These are phyloP conservation scores for Hypoxylon sp. DNA, from an alignment of 2,329 filamentous ascomycete genomes.

Conservation along the genomic window DNA sequence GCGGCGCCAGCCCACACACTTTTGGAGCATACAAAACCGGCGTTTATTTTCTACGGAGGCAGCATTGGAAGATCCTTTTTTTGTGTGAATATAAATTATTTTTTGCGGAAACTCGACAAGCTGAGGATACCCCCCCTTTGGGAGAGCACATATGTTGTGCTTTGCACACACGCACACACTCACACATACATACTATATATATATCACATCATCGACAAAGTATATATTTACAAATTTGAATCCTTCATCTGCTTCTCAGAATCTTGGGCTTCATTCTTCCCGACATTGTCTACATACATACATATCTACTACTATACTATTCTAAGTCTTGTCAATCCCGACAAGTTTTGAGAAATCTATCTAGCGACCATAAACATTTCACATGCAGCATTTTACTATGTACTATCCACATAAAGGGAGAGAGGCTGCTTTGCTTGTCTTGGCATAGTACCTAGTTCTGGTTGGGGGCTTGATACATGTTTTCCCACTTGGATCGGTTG, in stretches of 20 bases:
- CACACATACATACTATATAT: slow-evolving; percentile 22
- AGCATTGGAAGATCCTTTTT: slow-evolving; percentile 40
- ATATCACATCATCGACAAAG: slow-evolving; percentile 35
- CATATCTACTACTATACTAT: not conserved
- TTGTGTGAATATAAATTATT: slow-evolving; percentile 21
- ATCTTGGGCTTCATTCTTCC: not conserved
- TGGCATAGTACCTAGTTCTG: slow-evolving; percentile 1
- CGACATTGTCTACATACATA: not conserved
- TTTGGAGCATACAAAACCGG: slow-evolving; percentile 45
- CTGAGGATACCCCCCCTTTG: slow-evolving; percentile 45
- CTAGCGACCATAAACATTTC: slow-evolving; percentile 8
- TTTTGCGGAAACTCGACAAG: slow-evolving; percentile 40
- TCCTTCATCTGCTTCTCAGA: slow-evolving; percentile 15
- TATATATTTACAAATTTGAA: slow-evolving; percentile 43
- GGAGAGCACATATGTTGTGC: slow-evolving; percentile 34
- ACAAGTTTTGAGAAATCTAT: slow-evolving; percentile 14
- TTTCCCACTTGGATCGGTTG: slow-evolving; percentile 23
- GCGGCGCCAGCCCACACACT: slow-evolving; percentile 36
- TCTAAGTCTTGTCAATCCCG: not conserved
- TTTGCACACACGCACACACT: slow-evolving; percentile 21
- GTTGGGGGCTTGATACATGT: not conserved
- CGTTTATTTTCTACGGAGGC: slow-evolving; percentile 42
- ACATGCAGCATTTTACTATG: slow-evolving; percentile 6
- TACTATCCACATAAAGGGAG: slow-evolving; percentile 1
- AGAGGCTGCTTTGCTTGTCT: not conserved